Conservation (phyloP, 371 early-diverging fungal genomes). For the Conidiobolus incongruus region DNA sequence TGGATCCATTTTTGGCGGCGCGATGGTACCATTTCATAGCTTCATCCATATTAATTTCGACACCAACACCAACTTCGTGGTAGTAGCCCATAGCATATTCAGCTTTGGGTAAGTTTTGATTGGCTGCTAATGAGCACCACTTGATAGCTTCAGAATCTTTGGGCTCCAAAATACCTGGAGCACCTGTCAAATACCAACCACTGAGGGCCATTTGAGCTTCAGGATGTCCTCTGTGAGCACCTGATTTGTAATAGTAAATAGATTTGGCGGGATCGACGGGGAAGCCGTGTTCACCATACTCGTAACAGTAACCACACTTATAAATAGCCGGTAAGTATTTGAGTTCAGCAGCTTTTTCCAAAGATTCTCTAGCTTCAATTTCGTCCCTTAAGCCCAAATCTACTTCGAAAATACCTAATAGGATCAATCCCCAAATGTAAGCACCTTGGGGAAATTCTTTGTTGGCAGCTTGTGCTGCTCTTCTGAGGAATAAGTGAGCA, state of each 20-base stretch:
- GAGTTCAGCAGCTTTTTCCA: constrained; percentile 22
- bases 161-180: constrained; percentile 35
- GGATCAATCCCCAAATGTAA: constrained; percentile 35
- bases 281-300: too few species aligned
- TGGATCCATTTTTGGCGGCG: constrained; percentile 26
- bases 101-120: constrained; percentile 61
- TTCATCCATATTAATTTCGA: constrained; percentile 29
- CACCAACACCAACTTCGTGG: constrained; percentile 68
- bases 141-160: constrained; percentile 71
- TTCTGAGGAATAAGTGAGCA: constrained; percentile 44
- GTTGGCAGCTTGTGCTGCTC: constrained; percentile 36
- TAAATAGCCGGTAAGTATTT: constrained; percentile 43
- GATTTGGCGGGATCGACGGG: constrained; percentile 43
- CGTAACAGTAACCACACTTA: constrained; percentile 67
- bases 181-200: constrained; percentile 87
- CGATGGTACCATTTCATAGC: constrained; percentile 58
- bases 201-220: constrained; percentile 84
- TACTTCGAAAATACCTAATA: constrained; percentile 12
- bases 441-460: constrained; percentile 39
- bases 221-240: constrained; percentile 70
- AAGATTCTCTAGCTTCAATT: constrained; percentile 15
- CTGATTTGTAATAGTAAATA: constrained; percentile 55
- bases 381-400: constrained; percentile 16
- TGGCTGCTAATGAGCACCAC: constrained; percentile 71
- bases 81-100: constrained; percentile 89